These are phyloP conservation scores for Suhomyces terraborum DNA, from an alignment of 1,139 yeast genomes.

Conservation along the genomic window DNA sequence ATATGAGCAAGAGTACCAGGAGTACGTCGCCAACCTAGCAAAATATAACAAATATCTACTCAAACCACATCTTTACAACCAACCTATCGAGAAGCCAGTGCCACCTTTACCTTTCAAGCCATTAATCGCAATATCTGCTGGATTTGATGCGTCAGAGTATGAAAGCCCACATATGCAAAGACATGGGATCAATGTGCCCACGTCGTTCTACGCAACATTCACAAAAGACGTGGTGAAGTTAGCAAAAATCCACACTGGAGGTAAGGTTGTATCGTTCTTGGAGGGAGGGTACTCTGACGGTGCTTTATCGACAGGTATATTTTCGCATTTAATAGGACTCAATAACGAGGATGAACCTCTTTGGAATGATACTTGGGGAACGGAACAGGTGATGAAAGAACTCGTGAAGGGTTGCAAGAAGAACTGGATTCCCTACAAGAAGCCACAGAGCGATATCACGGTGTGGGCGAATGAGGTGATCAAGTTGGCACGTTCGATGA, in stretches of 20 bases:
- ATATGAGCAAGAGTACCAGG: conserved; percentile 42
- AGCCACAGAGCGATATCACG: conserved; percentile 47
- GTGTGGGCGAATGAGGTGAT: conserved; percentile 73
- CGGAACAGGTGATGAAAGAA: conserved; percentile 64
- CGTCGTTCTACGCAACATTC: conserved; percentile 73
- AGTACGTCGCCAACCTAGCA: conserved; percentile 30
- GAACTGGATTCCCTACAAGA: conserved; percentile 61
- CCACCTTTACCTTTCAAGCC: conserved; percentile 66
- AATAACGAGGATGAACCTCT: conserved; percentile 46
- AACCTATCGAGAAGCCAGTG: conserved; percentile 30
- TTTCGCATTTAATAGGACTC: conserved; percentile 74
- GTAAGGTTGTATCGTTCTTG: conserved; percentile 67
- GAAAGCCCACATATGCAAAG: conserved; percentile 85
- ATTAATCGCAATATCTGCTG: conserved; percentile 74
- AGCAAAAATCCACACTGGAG: conserved; percentile 61
- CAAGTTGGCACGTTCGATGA: conserved; percentile 65
- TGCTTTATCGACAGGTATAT: conserved; percentile 78
- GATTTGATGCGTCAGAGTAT: conserved; percentile 86
- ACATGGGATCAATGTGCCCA: conserved; percentile 82
- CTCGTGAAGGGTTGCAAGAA: conserved; percentile 69
- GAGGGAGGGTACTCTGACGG: conserved; percentile 92
- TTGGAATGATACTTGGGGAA: conserved; percentile 69
- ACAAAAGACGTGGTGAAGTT: conserved; percentile 71
- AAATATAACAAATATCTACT: conserved; percentile 32
- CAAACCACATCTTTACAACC: conserved; percentile 34